Conservation (phyloP, 169 alveolate genomes). For the Eimeria acervulina region DNA sequence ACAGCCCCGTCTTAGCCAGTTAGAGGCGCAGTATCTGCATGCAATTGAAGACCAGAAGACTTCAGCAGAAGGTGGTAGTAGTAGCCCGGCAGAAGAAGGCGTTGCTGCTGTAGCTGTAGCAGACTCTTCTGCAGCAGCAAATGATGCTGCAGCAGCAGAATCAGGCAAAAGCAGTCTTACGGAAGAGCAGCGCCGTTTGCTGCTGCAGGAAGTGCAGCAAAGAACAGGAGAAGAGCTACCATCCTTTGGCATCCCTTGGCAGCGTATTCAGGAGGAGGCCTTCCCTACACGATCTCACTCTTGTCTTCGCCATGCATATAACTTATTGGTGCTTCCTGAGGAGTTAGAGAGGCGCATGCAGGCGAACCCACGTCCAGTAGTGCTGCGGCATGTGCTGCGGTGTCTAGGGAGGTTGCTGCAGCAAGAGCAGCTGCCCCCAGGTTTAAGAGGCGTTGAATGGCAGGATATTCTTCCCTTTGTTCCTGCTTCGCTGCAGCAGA, state of each 20-base stretch:
- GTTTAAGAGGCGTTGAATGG: constrained; percentile 59
- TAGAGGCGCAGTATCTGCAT: too few species aligned
- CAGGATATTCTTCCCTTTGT: constrained; percentile 70
- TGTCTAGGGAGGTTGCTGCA: neutral
- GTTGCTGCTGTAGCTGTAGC: neutral
- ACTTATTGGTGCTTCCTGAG: neutral
- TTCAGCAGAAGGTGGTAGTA: too few species aligned
- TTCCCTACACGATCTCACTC: neutral
- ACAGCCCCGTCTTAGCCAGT: constrained; percentile 30
- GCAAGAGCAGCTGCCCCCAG: constrained; percentile 18
- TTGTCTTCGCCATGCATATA: neutral
- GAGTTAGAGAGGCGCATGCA: constrained; percentile 27
- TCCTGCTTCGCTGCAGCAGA: constrained; percentile 50
- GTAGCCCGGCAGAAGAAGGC: too few species aligned
- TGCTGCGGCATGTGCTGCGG: constrained; percentile 27
- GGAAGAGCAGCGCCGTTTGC: neutral
- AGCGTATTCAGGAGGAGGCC: neutral
- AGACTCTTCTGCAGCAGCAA: neutral
- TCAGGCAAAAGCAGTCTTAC: too few species aligned
- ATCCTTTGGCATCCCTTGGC: constrained; percentile 40
- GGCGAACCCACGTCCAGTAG: neutral
- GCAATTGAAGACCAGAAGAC: too few species aligned
- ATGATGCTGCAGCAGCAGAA: neutral
- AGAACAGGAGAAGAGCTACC: constrained; percentile 57
- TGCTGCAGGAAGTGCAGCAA: constrained; percentile 54